A percentile compares a stretch with the other conserved stretches of the same genome.
Conservation (phyloP, 352 stramenopile genomes). For the Saprolegnia parasitica region DNA sequence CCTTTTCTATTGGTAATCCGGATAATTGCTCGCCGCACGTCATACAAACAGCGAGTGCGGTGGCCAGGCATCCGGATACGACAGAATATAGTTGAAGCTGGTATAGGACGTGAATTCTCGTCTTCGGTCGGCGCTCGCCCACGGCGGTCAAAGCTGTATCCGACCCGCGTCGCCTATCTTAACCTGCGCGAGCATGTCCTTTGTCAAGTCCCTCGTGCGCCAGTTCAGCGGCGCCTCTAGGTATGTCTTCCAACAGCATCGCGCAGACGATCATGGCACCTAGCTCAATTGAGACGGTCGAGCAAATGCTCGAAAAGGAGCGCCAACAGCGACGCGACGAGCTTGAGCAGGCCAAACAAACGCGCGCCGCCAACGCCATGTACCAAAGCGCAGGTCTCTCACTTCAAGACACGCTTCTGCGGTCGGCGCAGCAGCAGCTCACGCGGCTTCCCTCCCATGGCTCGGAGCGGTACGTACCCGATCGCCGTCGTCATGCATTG, state of each 20-base stretch:
- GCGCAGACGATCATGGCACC: not conserved
- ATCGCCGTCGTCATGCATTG: not conserved
- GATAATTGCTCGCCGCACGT: not conserved
- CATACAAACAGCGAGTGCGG: not conserved
- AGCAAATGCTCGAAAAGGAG: slow-evolving; percentile 21
- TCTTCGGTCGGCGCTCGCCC: not conserved
- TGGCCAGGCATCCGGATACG: not conserved
- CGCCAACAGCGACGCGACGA: slow-evolving; percentile 3
- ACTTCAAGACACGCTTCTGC: slow-evolving; percentile 22
- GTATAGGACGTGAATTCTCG: slow-evolving; percentile 8
- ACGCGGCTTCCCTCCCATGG: not conserved
- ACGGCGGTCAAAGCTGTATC: not conserved
- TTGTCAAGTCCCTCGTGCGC: slow-evolving; percentile 24
- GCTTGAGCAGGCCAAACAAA: slow-evolving; percentile 5
- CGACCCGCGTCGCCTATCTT: not conserved
- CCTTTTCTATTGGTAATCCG: not conserved
- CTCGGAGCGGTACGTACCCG: slow-evolving; percentile 6
- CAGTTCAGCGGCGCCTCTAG: slow-evolving; percentile 27
- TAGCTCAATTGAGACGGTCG: slow-evolving; percentile 26
- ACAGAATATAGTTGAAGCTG: slow-evolving; percentile 19
- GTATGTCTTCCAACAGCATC: not conserved
- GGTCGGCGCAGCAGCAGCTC: slow-evolving; percentile 3
- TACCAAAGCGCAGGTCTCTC: slow-evolving; percentile 10
- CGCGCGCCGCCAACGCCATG: slow-evolving; percentile 4
- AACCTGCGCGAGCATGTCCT: slow-evolving; percentile 21